Base-by-base conservation (phyloP, 2,329 filamentous ascomycete species). In the Decorospora gaudefroyi region DNA sequence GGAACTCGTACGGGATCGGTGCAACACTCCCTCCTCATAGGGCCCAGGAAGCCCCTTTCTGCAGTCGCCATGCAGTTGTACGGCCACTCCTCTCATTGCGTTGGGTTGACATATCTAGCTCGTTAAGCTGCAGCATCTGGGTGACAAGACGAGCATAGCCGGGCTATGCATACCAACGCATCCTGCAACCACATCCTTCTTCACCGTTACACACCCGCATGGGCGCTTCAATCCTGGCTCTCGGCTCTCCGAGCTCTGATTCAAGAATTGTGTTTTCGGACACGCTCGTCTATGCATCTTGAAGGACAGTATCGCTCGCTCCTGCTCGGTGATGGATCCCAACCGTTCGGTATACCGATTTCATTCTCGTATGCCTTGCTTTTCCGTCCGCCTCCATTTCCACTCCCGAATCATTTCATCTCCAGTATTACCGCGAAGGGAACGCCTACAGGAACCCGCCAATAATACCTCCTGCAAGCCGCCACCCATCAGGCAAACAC, bases 11-110 rank as follows among this genome's bases (percentile, higher is more conserved):
- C 30, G 40, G 38, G 49, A 25, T 35, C 19, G 30, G 38, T 56
- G 45, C 27, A 28, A 50, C 45, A 35, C 19, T 23, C 26, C 46
- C 28, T 21, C 26, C 18, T 35, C 29, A 39, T 41, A 37, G 45
- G 42, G 27, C 31, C 2, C 13, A 22, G 28, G 23, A 16, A 28
- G 13, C 8, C 35, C 42, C 39, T 11, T 11, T 45, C 53, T 29
- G 32, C 47, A 51, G 46, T 22, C 39, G 46, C 40, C 46, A 39
- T 57, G 37, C 53, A 57, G 48, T 26, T 27, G 42, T 49, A 22
- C 43, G 11, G 30, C 46, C 31, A 38, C 43, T 28, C 12, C 22
- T 18, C 25, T 42, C 45, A 39, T 12, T 19, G 11, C 10, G 13
- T 22, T 18, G 47, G 52, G 40, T 13, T 26, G 33, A 23, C 29